These are phyloP conservation scores for Saprolegnia parasitica DNA, from an alignment of 352 stramenopile genomes.

Conservation along the genomic window DNA sequence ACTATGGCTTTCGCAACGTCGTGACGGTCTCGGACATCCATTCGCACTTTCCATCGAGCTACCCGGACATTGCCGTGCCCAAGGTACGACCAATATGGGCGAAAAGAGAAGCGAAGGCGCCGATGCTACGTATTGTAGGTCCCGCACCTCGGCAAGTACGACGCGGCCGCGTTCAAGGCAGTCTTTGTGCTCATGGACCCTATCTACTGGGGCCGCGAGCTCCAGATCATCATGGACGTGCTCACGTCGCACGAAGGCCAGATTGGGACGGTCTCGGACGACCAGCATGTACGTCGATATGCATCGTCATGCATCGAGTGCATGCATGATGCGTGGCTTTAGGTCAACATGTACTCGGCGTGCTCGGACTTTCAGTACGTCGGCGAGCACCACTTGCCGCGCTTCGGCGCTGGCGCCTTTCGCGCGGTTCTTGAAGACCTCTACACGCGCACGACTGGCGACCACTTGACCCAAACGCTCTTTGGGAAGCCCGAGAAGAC, in stretches of 20 bases:
- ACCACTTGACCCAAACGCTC: slow-evolving; percentile 62
- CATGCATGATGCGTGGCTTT: neutral
- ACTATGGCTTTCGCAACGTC: slow-evolving; percentile 81
- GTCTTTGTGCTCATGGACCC: slow-evolving; percentile 76
- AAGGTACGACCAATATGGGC: slow-evolving; percentile 29
- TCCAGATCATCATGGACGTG: slow-evolving; percentile 74
- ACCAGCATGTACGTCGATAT: slow-evolving; percentile 40
- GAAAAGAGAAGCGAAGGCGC: slow-evolving; percentile 30
- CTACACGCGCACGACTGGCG: slow-evolving; percentile 75
- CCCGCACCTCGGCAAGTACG: slow-evolving; percentile 40
- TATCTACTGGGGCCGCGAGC: slow-evolving; percentile 70
- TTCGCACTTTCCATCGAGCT: slow-evolving; percentile 71
- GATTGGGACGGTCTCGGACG: slow-evolving; percentile 40
- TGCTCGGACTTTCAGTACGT: slow-evolving; percentile 88
- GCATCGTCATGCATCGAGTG: slow-evolving; percentile 3
- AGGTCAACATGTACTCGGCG: slow-evolving; percentile 76
- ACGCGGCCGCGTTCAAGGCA: slow-evolving; percentile 48
- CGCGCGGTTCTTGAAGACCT: slow-evolving; percentile 72
- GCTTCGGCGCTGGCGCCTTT: slow-evolving; percentile 76
- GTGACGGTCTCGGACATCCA: slow-evolving; percentile 73
- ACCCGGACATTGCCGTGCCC: slow-evolving; percentile 66
- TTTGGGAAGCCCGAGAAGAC: slow-evolving; percentile 76
- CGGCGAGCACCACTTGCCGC: slow-evolving; percentile 74
- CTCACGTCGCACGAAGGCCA: slow-evolving; percentile 53
- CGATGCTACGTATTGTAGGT: neutral